A percentile compares a stretch with the other conserved stretches of the same genome.
These are phyloP conservation scores for Dipodascus geniculatus DNA, from an alignment of 805 yeast species.

Conservation along the genomic window DNA sequence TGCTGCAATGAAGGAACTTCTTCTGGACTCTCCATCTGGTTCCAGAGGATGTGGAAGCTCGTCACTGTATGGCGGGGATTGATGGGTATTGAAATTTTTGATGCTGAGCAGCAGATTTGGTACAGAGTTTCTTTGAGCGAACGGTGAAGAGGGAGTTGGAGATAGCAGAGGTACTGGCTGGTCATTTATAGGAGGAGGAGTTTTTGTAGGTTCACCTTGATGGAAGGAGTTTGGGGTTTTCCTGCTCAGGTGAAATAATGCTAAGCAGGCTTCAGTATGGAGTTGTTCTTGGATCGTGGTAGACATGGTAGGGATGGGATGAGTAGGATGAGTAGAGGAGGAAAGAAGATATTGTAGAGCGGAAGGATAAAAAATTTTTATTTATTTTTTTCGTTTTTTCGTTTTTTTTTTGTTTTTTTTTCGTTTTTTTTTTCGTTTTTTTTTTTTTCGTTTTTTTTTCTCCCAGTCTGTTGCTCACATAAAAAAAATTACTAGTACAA, in stretches of 20 bases:
- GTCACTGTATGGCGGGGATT: too few species aligned
- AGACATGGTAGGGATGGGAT: background rate
- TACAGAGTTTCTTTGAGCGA: background rate
- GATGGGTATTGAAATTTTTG: background rate
- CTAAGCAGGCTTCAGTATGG: background rate
- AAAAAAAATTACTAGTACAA: too few species aligned
- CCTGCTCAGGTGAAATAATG: background rate
- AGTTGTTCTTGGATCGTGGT: background rate
- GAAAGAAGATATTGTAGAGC: background rate
- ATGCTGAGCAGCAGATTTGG: background rate
- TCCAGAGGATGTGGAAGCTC: too few species aligned
- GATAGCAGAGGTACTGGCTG: background rate
- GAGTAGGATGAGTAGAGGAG: background rate
- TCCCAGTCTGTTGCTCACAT: background rate
- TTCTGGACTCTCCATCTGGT: background rate
- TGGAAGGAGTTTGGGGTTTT: background rate
- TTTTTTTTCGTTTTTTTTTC: too few species aligned
- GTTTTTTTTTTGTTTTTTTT: background rate
- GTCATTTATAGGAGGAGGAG: background rate
- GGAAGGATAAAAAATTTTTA: background rate
- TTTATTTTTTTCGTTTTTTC: background rate
- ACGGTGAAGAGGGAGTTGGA: conserved; percentile 1
- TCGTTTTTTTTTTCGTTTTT: too few species aligned
- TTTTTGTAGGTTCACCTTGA: background rate
- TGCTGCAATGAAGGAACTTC: background rate